These are phyloP conservation scores for Fusarium heterosporum DNA, from an alignment of 2,329 filamentous ascomycete genomes.

Conservation along the genomic window DNA sequence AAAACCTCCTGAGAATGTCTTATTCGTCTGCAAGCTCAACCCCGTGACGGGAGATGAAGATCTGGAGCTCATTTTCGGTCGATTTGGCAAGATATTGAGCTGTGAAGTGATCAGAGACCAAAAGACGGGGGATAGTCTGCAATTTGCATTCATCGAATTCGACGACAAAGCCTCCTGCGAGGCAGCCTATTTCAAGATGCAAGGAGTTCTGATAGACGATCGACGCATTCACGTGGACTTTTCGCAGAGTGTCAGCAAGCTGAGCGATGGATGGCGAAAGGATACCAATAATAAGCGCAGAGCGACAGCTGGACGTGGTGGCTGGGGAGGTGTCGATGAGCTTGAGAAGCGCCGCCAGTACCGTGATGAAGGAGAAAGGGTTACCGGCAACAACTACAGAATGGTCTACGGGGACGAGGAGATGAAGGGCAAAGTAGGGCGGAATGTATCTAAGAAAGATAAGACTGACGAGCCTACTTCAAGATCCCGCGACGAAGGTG, in stretches of 20 bases:
- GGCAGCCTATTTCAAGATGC: constrained; percentile 98
- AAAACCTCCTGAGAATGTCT: constrained; percentile 94
- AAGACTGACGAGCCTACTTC: constrained; percentile 30
- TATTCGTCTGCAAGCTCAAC: constrained; percentile 99
- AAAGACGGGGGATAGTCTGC: constrained; percentile 92
- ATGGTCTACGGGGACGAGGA: constrained; percentile 86
- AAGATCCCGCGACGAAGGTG: constrained; percentile 17
- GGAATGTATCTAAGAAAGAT: constrained; percentile 50
- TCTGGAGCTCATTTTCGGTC: constrained; percentile 93
- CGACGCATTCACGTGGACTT: constrained; percentile 99
- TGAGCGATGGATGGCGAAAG: constrained; percentile 90
- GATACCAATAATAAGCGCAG: constrained; percentile 84
- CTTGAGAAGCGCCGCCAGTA: constrained; percentile 94
- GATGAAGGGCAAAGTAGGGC: constrained; percentile 64
- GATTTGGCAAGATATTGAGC: constrained; percentile 93
- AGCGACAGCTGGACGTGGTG: constrained; percentile 69
- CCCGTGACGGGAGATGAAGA: constrained; percentile 96
- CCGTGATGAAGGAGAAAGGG: constrained; percentile 70
- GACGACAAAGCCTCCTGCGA: constrained; percentile 94
- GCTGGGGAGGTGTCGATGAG: constrained; percentile 90
- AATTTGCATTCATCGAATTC: constrained; percentile 98
- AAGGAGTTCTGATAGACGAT: constrained; percentile 95
- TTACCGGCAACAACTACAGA: constrained; percentile 67
- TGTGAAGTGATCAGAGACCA: constrained; percentile 97
- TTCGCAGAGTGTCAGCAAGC: constrained; percentile 89